phyloP scores from a whole-genome alignment of 2,329 filamentous ascomycete species.

The Lachnellula subtilissima region DNA sequence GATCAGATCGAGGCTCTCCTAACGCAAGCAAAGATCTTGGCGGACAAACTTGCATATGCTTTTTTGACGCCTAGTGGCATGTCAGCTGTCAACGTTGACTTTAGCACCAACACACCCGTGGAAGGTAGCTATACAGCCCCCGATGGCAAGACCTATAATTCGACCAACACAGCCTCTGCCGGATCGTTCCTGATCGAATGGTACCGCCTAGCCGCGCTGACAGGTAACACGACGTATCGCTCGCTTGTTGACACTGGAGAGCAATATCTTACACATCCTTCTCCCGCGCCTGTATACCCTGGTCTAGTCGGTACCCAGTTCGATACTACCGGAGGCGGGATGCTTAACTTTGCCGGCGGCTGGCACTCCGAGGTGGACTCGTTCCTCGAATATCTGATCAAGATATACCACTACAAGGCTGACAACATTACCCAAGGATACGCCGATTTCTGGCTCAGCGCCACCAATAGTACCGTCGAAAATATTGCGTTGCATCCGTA shows the following conservation, averaged over 20 bases:
- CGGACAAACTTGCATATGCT: conserved; percentile 65
- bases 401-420: conserved; percentile 76
- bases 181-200: conserved; percentile 77
- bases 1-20: conserved; percentile 51
- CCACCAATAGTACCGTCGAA: conserved; percentile 66
- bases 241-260: conserved; percentile 61
- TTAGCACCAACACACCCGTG: conserved; percentile 45
- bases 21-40: conserved; percentile 60
- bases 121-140: neutral
- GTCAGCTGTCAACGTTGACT: conserved; percentile 61
- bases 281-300: conserved; percentile 46
- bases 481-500: conserved; percentile 63
- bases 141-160: conserved; percentile 30
- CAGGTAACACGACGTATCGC: conserved; percentile 59
- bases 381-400: conserved; percentile 83
- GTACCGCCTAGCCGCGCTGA: conserved; percentile 70
- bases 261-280: conserved; percentile 53
- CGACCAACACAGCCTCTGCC: conserved; percentile 63
- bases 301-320: conserved; percentile 66
- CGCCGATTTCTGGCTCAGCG: conserved; percentile 49
- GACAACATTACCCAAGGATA: conserved; percentile 42
- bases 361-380: conserved; percentile 72
- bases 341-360: conserved; percentile 60
- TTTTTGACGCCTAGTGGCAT: conserved; percentile 73
- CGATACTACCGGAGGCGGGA: conserved; percentile 56